Conservation (phyloP, 2,329 filamentous ascomycete genomes). For the Colletotrichum paranaense region DNA sequence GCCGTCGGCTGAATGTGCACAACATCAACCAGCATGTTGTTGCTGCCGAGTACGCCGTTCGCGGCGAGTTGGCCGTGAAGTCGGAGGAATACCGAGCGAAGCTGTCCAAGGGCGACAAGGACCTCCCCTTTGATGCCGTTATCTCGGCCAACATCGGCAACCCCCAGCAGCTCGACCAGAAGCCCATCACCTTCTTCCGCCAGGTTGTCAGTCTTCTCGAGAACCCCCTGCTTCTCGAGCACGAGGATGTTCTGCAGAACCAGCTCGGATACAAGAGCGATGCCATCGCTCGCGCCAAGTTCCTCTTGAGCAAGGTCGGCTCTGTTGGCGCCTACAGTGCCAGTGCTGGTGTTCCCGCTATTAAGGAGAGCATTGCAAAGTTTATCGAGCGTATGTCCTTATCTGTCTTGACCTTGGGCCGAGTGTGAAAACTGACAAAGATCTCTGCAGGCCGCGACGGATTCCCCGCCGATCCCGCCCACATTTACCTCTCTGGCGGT, state of each 20-base stretch:
- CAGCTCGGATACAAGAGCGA: slow-evolving; percentile 89
- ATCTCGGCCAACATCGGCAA: slow-evolving; percentile 99
- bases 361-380: slow-evolving; percentile 88
- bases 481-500: slow-evolving; percentile 91
- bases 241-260: slow-evolving; percentile 81
- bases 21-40: slow-evolving; percentile 94
- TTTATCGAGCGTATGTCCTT: slow-evolving; percentile 85
- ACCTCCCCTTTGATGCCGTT: slow-evolving; percentile 87
- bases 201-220: slow-evolving; percentile 94
- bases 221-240: slow-evolving; percentile 86
- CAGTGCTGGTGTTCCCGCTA: slow-evolving; percentile 86
- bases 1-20: slow-evolving; percentile 72
- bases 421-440: slow-evolving; percentile 23
- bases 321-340: slow-evolving; percentile 97
- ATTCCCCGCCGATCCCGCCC: slow-evolving; percentile 81
- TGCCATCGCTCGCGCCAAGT: slow-evolving; percentile 85
- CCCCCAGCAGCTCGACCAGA: slow-evolving; percentile 98
- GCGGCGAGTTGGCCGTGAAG: slow-evolving; percentile 93
- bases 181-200: slow-evolving; percentile 98
- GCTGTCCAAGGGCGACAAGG: slow-evolving; percentile 68
- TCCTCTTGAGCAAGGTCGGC: slow-evolving; percentile 83
- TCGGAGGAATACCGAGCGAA: slow-evolving; percentile 89
- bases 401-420: not conserved
- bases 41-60: slow-evolving; percentile 93
- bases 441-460: slow-evolving; percentile 78